Evolutionary conservation across 495 filamentous ascomycete species (phyloP), one percentile per base, ranked within the genome.

Genomic region (Lentithecium fluviatile): DNA sequence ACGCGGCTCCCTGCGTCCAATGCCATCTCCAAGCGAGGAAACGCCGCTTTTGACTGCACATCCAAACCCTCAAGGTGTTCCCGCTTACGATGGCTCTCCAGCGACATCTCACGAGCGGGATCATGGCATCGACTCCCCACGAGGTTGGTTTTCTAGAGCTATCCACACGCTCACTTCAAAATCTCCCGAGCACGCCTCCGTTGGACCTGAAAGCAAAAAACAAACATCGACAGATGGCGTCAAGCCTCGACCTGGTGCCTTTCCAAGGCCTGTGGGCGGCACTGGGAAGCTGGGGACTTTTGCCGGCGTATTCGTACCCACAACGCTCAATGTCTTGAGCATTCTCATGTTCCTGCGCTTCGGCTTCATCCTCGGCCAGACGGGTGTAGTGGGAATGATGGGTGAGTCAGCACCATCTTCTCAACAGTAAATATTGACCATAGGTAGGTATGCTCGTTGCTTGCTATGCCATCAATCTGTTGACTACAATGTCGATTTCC

Each of bases 271-370:
- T 21, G 66, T 76, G 47, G 82, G 83, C 29, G 77, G 75, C 45
- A 67, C 76, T 2, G 77, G 76, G 58, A 92, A 90, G 70, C 79
- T 92, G 52, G 86, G 87, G 15, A 84, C 83, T 2, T 85, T 88
- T 68, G 87, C 88, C 10, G 88, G 88, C 7, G 90, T 94, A 38
- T 95, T 91, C 70, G 87, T 94, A 20, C 90, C 90, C 21, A 91
- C 89, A 6, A 90, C 84, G 46, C 74, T 94, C 65, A 95, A 95
- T 73, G 89, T 95, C n/a, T 75, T 95, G 47, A 93, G 89, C 62
- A 95, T 95, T 76, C 82, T 95, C 42, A 94, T 95, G 90, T 95
- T 95, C 75, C 77, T 92, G 71, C 80, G 88, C 25, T 92, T 92
- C 67, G 88, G 88, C 5, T 85, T 88, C 56, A 87, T 92, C 56